phyloP scores from a whole-genome alignment of 2,329 filamentous ascomycete genomes.

The Epichloe hybrida region DNA sequence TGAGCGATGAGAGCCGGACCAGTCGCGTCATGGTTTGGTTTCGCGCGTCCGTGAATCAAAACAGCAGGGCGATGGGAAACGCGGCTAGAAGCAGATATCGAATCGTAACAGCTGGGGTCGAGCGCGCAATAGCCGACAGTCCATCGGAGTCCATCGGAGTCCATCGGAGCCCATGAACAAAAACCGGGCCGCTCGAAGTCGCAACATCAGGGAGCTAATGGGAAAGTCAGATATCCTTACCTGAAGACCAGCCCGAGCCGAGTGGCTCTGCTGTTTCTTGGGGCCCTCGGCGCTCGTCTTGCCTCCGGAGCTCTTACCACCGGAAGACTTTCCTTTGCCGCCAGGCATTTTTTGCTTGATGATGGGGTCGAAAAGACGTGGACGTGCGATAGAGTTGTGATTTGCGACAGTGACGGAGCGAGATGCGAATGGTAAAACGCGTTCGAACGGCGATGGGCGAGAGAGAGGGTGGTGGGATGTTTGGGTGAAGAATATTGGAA shows the following conservation, averaged over 20 bases:
- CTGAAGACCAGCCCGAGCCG: constrained; percentile 87
- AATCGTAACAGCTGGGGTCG: constrained; percentile 10
- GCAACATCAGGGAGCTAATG: constrained; percentile 1
- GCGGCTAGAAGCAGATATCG: background rate
- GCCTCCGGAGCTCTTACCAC: constrained; percentile 76
- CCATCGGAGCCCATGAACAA: background rate
- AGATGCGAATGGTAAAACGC: constrained; percentile 2
- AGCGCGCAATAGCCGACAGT: constrained; percentile 5
- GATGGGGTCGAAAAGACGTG: background rate
- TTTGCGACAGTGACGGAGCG: background rate
- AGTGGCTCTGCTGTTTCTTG: constrained; percentile 92
- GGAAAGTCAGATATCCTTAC: constrained; percentile 36
- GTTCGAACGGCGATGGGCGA: background rate
- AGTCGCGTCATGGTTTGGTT: background rate
- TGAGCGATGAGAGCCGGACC: background rate
- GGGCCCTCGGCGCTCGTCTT: constrained; percentile 54
- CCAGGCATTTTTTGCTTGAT: constrained; percentile 48
- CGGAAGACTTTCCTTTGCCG: constrained; percentile 86
- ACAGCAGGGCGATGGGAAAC: background rate
- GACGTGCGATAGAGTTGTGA: background rate
- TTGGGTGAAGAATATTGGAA: background rate
- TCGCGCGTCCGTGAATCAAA: background rate
- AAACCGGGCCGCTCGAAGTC: background rate
- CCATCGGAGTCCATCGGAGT: background rate
- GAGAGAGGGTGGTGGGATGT: background rate